These are phyloP conservation scores for Periconia digitata DNA, from an alignment of 2,329 filamentous ascomycete species.

Conservation along the genomic window DNA sequence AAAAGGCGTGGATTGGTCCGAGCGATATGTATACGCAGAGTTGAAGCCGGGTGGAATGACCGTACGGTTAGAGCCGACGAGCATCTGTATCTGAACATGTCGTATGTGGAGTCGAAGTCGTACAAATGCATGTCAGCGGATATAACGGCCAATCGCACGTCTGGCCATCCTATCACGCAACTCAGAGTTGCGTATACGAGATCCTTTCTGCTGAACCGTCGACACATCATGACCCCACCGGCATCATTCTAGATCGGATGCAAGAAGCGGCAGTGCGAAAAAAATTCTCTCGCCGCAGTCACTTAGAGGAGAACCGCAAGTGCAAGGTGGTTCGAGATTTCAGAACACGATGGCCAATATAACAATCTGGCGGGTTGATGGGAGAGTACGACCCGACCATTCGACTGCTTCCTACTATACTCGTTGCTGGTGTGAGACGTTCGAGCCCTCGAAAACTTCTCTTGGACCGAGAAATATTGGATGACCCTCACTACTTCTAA, in stretches of 20 bases:
- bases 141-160: not conserved
- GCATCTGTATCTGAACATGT: not conserved
- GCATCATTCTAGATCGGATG: not conserved
- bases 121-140: not conserved
- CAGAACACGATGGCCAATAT: not conserved
- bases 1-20: not conserved
- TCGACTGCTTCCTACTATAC: too few relatives aligned
- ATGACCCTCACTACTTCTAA: too few relatives aligned
- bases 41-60: too few relatives aligned
- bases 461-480: too few relatives aligned
- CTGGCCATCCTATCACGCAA: not conserved
- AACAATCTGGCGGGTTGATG: not conserved
- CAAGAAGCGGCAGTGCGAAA: not conserved
- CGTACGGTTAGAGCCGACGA: not conserved
- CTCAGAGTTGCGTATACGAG: not conserved
- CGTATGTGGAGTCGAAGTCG: not conserved
- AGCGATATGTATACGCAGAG: not conserved
- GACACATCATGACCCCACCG: not conserved
- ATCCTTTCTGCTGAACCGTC: not conserved
- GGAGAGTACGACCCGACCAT: too few relatives aligned
- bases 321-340: not conserved
- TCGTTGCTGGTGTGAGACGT: too few relatives aligned
- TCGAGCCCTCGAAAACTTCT: too few relatives aligned
- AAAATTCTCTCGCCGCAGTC: not conserved
- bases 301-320: not conserved